phyloP scores from a whole-genome alignment of 2,329 filamentous ascomycete species.

The Trichoderma cornu-damae region DNA sequence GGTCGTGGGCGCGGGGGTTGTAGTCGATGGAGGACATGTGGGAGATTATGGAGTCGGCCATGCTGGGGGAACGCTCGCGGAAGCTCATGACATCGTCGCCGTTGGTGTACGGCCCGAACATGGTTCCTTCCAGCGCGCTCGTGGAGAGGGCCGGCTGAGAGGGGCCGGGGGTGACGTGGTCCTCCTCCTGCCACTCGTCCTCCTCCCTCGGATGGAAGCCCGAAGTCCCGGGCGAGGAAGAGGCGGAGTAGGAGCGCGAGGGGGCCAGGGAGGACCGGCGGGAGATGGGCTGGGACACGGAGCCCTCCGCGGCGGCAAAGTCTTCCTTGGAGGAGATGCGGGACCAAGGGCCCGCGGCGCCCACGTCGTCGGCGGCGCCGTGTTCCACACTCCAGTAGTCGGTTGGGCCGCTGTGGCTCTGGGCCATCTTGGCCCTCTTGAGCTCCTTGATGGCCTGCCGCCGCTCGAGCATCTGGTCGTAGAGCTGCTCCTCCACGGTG shows the following conservation, averaged over 20 bases:
- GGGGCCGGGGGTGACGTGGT: constrained; percentile 50
- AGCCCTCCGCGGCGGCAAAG: constrained; percentile 34
- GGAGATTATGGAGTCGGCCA: constrained; percentile 71
- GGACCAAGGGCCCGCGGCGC: constrained; percentile 37
- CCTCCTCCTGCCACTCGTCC: constrained; percentile 42
- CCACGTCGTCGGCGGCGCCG: constrained; percentile 54
- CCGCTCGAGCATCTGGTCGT: constrained; percentile 54
- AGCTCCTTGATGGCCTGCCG: constrained; percentile 53
- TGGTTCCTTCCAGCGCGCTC: constrained; percentile 66
- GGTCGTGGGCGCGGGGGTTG: constrained; percentile 53
- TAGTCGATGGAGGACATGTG: constrained; percentile 63
- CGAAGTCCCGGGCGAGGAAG: constrained; percentile 33
- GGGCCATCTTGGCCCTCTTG: constrained; percentile 52
- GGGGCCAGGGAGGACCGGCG: constrained; percentile 43
- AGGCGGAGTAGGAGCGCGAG: constrained; percentile 44
- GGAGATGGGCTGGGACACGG: constrained; percentile 37
- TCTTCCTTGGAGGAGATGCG: constrained; percentile 41
- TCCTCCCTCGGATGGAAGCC: constrained; percentile 31
- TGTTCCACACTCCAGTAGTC: constrained; percentile 83
- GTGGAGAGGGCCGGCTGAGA: constrained; percentile 49
- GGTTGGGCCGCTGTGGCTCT: constrained; percentile 47
- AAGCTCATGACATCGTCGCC: constrained; percentile 44
- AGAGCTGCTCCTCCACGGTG: constrained; percentile 55
- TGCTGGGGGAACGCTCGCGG: constrained; percentile 69
- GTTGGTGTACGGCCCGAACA: constrained; percentile 63